Conservation (phyloP, 1,284 basidiomycete genomes). For the Malassezia sympodialis region DNA sequence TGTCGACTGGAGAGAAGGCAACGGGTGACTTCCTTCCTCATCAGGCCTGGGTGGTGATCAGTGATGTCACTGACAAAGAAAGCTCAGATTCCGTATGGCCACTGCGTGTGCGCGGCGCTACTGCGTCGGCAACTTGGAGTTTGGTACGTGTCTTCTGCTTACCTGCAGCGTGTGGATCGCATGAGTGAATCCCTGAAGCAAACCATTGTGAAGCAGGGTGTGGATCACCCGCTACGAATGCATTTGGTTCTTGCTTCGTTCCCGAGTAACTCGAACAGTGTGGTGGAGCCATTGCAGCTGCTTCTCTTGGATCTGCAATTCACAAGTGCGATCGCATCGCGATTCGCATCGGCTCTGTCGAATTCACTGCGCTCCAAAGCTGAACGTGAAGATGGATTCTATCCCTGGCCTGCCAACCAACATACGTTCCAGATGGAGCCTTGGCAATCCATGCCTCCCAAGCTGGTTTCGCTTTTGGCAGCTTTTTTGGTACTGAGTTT, state of each 20-base stretch:
- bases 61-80: background rate
- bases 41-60: conserved; percentile 14
- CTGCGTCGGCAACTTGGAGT: conserved; percentile 5
- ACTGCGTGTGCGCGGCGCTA: conserved; percentile 7
- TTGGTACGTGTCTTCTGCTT: background rate
- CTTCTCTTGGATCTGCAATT: conserved; percentile 8
- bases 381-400: conserved; percentile 9
- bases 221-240: background rate
- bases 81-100: conserved; percentile 10
- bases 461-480: background rate
- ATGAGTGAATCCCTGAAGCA: background rate
- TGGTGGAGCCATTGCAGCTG: background rate
- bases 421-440: conserved; percentile 17
- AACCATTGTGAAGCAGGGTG: background rate
- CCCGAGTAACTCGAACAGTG: background rate
- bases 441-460: conserved; percentile 17
- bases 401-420: background rate
- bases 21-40: conserved; percentile 2
- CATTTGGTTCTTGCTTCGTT: conserved; percentile 11
- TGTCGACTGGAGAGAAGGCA: background rate
- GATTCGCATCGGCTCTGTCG: background rate
- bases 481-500: background rate
- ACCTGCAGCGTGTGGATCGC: conserved; percentile 11
- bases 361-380: background rate
- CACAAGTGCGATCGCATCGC: background rate